Evolutionary conservation across 495 filamentous ascomycete species (phyloP), one percentile per base, ranked within the genome.

Genomic region (Aspergillus nanangensis): DNA sequence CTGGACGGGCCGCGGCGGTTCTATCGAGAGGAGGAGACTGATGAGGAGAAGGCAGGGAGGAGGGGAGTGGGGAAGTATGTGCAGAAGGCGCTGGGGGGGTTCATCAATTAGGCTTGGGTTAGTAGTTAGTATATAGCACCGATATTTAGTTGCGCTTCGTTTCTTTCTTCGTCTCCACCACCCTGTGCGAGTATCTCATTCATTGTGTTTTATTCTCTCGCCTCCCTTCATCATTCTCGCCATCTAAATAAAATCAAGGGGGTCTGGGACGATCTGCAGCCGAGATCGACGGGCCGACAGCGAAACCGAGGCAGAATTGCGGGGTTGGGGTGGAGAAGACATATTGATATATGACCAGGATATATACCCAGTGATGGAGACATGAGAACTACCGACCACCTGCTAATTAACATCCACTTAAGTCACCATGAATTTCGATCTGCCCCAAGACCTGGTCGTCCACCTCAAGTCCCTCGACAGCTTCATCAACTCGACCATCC

Each of bases 391-490:
- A n/a, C n/a, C n/a, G n/a, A n/a, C n/a, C n/a, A n/a, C n/a, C n/a
- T n/a, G n/a, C n/a, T n/a, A n/a, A 11, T 29, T 11, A 32, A 39
- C 9, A 35, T n/a, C 2, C 47, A n/a, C n/a, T n/a, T n/a, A n/a
- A n/a, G n/a, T n/a, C n/a, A 56, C 41, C 34, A 82, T 81, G 77
- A 73, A 78, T 58, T 82, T 81, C 53, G 63, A 74, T 13, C 55
- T 81, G 23, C 79, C 78, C 0, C 47, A 52, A 2, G 70, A 73
- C 13, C 65, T 82, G 3, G 42, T 64, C 9, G 24, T 63, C 4
- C 74, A 80, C 48, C 44, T 81, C 20, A 20, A 50, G 14, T 55
- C 56, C 4, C 56, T 82, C 17, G 77, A 82, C 61, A 48, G 48
- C 4, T 84, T 82, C 62, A 80, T 81, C 43, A 56, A 69, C n/a